Conservation (phyloP, 768 basidiomycete genomes). For the Tricholomella constricta region DNA sequence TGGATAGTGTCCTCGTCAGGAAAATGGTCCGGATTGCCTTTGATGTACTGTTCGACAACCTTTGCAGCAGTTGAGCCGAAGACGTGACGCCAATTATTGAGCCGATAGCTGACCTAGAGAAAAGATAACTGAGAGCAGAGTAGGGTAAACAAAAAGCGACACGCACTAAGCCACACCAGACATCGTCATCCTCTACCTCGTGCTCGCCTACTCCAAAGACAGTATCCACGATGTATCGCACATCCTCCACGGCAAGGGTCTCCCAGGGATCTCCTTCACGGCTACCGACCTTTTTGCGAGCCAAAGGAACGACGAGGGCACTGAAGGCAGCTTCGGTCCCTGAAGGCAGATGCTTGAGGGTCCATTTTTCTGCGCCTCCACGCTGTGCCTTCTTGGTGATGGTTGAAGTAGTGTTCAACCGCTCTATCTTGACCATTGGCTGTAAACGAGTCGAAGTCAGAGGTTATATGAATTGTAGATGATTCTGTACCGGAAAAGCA, state of each 20-base stretch:
- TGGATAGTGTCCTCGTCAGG: background rate
- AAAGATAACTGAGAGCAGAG: background rate
- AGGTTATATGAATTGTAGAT: background rate
- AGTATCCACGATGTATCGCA: background rate
- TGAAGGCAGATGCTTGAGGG: background rate
- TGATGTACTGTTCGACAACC: background rate
- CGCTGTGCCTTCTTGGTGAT: background rate
- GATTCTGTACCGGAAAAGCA: background rate
- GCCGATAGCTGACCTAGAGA: background rate
- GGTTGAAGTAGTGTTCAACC: no score
- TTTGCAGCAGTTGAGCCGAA: background rate
- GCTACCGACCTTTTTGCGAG: background rate
- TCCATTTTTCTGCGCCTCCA: background rate
- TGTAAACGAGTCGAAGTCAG: background rate
- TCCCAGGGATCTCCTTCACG: background rate
- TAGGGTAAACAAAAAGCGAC: background rate
- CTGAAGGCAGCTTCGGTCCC: background rate
- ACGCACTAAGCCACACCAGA: constrained; percentile 5
- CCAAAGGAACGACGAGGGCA: background rate
- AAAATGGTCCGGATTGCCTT: background rate
- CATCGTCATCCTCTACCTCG: background rate
- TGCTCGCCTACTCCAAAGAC: background rate
- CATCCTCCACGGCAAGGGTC: background rate
- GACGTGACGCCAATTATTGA: background rate
- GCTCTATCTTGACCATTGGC: background rate